A percentile compares a stretch with the other conserved stretches of the same genome.
phyloP scores from a whole-genome alignment of 768 basidiomycete genomes.

The Nidularia pulvinata region DNA sequence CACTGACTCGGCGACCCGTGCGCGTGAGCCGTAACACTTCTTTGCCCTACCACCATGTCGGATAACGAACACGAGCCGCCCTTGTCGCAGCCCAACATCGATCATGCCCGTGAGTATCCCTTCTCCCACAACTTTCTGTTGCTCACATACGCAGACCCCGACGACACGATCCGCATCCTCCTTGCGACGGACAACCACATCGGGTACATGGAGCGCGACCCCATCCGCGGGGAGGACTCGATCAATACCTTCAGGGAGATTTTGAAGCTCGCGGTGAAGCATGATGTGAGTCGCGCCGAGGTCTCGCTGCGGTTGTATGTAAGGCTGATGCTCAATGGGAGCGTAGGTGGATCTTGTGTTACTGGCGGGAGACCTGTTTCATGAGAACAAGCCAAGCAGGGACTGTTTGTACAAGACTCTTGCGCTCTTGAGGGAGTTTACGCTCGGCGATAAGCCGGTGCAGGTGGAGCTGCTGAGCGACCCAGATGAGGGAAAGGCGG shows the following conservation, averaged over 20 bases:
- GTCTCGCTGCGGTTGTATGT: too few species aligned
- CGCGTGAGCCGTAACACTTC: too few species aligned
- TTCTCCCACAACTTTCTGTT: too few species aligned
- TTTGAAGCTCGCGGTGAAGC: constrained; percentile 84
- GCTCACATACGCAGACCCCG: too few species aligned
- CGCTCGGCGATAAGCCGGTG: constrained; percentile 87
- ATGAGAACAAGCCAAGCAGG: constrained; percentile 94
- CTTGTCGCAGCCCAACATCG: too few species aligned
- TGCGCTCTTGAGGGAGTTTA: constrained; percentile 89
- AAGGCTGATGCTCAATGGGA: not conserved
- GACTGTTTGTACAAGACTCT: constrained; percentile 89
- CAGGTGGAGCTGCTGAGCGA: constrained; percentile 91
- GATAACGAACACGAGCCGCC: too few species aligned
- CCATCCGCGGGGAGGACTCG: constrained; percentile 91
- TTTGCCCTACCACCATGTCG: too few species aligned
- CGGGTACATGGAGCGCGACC: constrained; percentile 93
- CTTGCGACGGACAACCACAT: constrained; percentile 97
- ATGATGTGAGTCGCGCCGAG: constrained; percentile 69
- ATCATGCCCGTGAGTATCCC: too few species aligned
- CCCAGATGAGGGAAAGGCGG: constrained; percentile 86
- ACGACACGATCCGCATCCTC: constrained; percentile 79
- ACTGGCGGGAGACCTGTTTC: constrained; percentile 95
- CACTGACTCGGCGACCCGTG: too few species aligned
- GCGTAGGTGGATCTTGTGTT: constrained; percentile 92
- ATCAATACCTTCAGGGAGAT: constrained; percentile 97